Base-by-base conservation (phyloP, 257 asterid genomes). In the Jacaranda copaia region DNA sequence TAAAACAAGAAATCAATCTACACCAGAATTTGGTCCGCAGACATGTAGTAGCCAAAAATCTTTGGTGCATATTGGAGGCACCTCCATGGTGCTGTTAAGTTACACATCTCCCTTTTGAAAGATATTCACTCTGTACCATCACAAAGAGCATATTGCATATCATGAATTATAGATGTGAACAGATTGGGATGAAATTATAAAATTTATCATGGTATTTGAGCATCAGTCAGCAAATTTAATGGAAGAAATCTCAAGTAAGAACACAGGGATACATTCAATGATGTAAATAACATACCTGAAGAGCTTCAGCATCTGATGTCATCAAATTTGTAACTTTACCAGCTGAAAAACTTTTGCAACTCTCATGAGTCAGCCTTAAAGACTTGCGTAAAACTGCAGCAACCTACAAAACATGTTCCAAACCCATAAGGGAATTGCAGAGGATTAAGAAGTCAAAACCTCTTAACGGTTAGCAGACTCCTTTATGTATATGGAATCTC, bases 271-370 rank as follows among this genome's bases (percentile, higher is more conserved):
- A 57, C 68, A 42, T 61, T 43, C 68, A 36, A 49, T 25, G n/a
- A 40, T 32, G 67, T 13, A 32, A 75, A 39, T 73, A 46, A 12
- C 79, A 75, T 86, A 88, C 99, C 98, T 93, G 97, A 79, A 95
- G 98, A 70, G 98, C 88, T 77, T 91, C 97, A 58, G 98, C 91
- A 88, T 95, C 99, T 19, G 98, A 93, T 61, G 99, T 87, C 97
- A 95, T 91, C 83, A 95, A 84, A 75, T 95, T 95, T 73, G 99
- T 95, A 71, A 93, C 89, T 84, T 89, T 95, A 57, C 99, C 99
- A 42, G 98, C 80, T 62, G 97, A 80, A 87, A 95, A 91, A 49
- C 59, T 86, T 81, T 92, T 93, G 70, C 98, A 98, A 85, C 98
- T 90, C 88, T 88, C 99, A 74, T 95, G 98, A 42, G 98, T 91